Evolutionary conservation across 2,329 filamentous ascomycete species (phyloP), one percentile per base, ranked within the genome.

Genomic region (Pochonia chlamydosporia): DNA sequence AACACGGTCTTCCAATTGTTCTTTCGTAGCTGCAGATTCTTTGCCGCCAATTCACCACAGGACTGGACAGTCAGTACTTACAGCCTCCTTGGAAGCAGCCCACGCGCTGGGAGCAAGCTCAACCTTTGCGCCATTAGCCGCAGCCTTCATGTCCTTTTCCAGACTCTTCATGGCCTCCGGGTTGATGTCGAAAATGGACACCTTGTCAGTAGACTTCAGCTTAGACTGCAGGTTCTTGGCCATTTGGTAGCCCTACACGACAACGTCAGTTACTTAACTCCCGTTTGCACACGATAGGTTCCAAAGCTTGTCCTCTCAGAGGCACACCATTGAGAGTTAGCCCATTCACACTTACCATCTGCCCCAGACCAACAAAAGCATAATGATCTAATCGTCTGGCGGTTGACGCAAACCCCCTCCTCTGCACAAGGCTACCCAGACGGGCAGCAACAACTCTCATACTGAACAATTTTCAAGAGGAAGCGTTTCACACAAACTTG

Each of bases 281-380:
- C 5, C 31, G n/a, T 8, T 18, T 4, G 13, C 3, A 11, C 9
- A n/a, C 30, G 6, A 10, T n/a, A 10, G 16, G 13, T 14, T 6
- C 5, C 30, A 11, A 33, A 33, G 8, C 3, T 2, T 33, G 9
- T n/a, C 13, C 13, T n/a, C n/a, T 5, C 6, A 23, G 35, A 20
- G 20, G 5, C 2, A 23, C 35, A 3, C 9, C 9, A 13, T 11
- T 3, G 4, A 33, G n/a, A n/a, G n/a, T n/a, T n/a, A n/a, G n/a
- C n/a, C n/a, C n/a, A n/a, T n/a, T n/a, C n/a, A n/a, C n/a, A 57
- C 70, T 25, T 65, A 81, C 78, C 79, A 82, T 82, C 52, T 81
- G 78, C 5, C 79, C 79, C 13, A 82, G 63, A 13, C 79, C 79
- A 47, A 82, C 72, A 56, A 82, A 82, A 57, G 72, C 78, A 64